Evolutionary conservation across 768 basidiomycete species (phyloP).

Genomic region (Boletus sensibilis): DNA sequence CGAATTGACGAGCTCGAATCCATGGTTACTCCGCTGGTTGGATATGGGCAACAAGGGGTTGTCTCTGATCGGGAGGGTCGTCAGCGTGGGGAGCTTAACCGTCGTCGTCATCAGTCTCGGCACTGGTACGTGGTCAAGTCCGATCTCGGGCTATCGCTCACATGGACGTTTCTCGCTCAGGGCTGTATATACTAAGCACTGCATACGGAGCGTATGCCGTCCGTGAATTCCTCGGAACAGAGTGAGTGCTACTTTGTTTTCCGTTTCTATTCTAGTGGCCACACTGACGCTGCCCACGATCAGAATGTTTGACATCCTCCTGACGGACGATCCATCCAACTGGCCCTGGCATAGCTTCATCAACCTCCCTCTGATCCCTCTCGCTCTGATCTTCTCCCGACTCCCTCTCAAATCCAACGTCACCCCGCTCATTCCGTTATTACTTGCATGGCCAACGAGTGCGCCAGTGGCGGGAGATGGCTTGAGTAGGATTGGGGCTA

Average conservation of each 20-base stretch:
- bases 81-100: constrained; percentile 50
- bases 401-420: constrained; percentile 38
- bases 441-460: constrained; percentile 33
- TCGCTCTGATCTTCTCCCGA: constrained; percentile 64
- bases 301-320: constrained; percentile 61
- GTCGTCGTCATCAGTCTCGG: constrained; percentile 55
- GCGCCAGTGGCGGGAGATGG: constrained; percentile 17
- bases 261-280: too few relatives aligned
- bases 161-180: constrained; percentile 27
- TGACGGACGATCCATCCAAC: constrained; percentile 65
- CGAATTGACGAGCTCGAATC: constrained; percentile 65
- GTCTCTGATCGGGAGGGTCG: constrained; percentile 50
- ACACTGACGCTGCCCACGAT: not conserved
- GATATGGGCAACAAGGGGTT: constrained; percentile 50
- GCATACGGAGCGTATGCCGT: constrained; percentile 74
- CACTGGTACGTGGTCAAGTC: constrained; percentile 47
- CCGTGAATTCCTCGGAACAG: constrained; percentile 64
- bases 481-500: not conserved
- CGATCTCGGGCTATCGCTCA: not conserved
- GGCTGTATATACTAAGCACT: constrained; percentile 51
- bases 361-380: constrained; percentile 70
- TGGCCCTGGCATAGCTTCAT: constrained; percentile 79
- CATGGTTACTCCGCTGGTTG: constrained; percentile 48
- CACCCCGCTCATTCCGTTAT: constrained; percentile 23
- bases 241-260: constrained; percentile 42